phyloP scores from a whole-genome alignment of 768 basidiomycete genomes.

The Boletus pseudo-olivaceus region DNA sequence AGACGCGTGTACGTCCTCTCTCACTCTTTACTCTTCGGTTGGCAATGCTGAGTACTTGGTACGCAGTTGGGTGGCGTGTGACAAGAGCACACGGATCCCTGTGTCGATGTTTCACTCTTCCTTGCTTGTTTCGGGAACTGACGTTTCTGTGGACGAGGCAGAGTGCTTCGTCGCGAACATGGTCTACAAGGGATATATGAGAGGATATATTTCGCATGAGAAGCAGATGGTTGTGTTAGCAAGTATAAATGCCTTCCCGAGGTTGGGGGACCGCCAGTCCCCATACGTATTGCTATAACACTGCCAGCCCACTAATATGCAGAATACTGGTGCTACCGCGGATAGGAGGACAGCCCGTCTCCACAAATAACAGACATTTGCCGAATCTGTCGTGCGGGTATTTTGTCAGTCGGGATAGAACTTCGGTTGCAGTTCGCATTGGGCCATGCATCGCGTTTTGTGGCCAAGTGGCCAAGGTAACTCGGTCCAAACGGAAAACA shows the following conservation, averaged over 20 bases:
- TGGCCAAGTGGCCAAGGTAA: not conserved
- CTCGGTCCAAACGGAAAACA: no score
- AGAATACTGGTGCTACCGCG: not conserved
- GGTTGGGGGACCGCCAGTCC: conserved; percentile 56
- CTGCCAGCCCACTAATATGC: not conserved
- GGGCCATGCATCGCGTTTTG: not conserved
- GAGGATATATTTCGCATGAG: conserved; percentile 95
- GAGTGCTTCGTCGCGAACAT: conserved; percentile 94
- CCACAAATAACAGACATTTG: not conserved
- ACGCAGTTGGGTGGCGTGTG: conserved; percentile 73
- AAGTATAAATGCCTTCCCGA: conserved; percentile 76
- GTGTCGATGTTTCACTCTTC: conserved; percentile 79
- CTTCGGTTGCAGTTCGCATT: not conserved
- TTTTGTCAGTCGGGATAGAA: not conserved
- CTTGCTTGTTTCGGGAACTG: conserved; percentile 64
- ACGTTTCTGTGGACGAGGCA: conserved; percentile 74
- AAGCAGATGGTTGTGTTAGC: conserved; percentile 92
- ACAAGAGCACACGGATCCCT: conserved; percentile 74
- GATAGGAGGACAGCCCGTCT: not conserved
- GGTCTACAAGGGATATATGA: conserved; percentile 90
- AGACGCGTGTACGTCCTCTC: conserved; percentile 59
- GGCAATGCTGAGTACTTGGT: not conserved
- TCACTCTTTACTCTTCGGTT: not conserved
- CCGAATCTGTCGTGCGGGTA: not conserved
- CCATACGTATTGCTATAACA: conserved; percentile 39